A percentile compares a stretch with the other conserved stretches of the same genome.
These are phyloP conservation scores for Blastosporella zonata DNA, from an alignment of 1,284 basidiomycete genomes.

Conservation along the genomic window DNA sequence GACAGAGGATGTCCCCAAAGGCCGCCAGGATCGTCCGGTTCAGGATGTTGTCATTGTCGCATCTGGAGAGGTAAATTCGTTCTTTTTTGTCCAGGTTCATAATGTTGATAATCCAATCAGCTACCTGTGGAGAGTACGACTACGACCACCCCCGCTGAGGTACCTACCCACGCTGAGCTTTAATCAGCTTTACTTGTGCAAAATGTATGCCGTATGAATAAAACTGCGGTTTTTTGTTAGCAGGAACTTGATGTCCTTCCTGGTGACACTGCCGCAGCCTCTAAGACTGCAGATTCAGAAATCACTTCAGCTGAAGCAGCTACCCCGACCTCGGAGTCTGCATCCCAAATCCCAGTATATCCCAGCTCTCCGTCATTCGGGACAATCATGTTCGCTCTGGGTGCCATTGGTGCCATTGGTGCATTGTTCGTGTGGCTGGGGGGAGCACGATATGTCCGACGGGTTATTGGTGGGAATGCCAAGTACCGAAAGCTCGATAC, in stretches of 20 bases:
- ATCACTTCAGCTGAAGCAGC: background rate
- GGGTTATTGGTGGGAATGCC: conserved; percentile 34
- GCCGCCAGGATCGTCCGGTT: conserved; percentile 63
- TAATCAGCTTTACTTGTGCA: conserved; percentile 52
- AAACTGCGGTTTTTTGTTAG: conserved; percentile 35
- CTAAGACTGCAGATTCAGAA: conserved; percentile 12
- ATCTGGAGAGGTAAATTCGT: conserved; percentile 71
- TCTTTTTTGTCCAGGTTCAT: background rate
- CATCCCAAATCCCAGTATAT: conserved; percentile 9
- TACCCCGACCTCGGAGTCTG: background rate
- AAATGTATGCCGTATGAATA: conserved; percentile 47
- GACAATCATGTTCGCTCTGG: conserved; percentile 44
- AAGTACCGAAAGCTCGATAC: conserved; percentile 48
- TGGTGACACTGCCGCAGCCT: conserved; percentile 9
- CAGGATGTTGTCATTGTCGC: conserved; percentile 76
- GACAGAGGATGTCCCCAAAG: conserved; percentile 71
- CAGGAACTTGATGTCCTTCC: conserved; percentile 17
- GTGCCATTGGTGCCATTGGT: conserved; percentile 45
- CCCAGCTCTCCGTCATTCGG: conserved; percentile 30
- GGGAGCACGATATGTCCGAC: conserved; percentile 44
- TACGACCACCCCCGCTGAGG: conserved; percentile 43
- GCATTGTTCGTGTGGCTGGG: conserved; percentile 59
- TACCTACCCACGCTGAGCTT: conserved; percentile 91
- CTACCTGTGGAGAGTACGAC: conserved; percentile 50
- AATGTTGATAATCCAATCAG: conserved; percentile 35